Evolutionary conservation across 345 rosid genomes (phyloP), one percentile per base, ranked within the genome.

Genomic region (Eucalyptus cloeziana): DNA sequence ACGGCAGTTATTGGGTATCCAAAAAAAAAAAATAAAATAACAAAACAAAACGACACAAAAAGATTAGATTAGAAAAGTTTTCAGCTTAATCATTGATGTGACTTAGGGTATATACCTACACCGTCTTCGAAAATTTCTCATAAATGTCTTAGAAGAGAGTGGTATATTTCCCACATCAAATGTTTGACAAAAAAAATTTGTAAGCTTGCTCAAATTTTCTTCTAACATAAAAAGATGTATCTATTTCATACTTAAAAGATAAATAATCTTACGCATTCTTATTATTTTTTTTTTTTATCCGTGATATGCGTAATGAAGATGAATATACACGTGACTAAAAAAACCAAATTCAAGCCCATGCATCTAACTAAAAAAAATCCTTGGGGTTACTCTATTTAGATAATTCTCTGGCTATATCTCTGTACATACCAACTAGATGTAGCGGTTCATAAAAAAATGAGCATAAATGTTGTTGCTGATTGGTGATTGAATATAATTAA

Each of bases 1-100:
- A 43, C 44, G 3, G 7, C 2, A 3, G 7, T 43, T 43, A 2
- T 7, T 7, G 7, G 2, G 44, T 43, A 4, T 4, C 43, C 44
- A 6, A 43, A 43, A 43, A 43, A 43, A 43, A 43, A 43, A 43
- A n/a, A n/a, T n/a, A n/a, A n/a, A n/a, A n/a, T n/a, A n/a, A n/a
- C n/a, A n/a, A n/a, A n/a, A n/a, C 76, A n/a, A 67, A 67, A 67
- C 5, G 22, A 16, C 40, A 15, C 6, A 69, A 69, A 67, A 31
- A 69, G 0, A 69, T 69, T 69, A 8, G 19, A 31, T 15, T 69
- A 69, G 21, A 60, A 60, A 27, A 25, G 31, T 60, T 33, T 71
- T 3, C 2, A 19, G 81, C 44, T 9, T 71, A 33, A 17, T 17
- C 81, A 17, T 33, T 40, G 13, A 19, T 71, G 44, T 7, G 13